phyloP scores from a whole-genome alignment of 345 rosid species.

The Pistacia vera region DNA sequence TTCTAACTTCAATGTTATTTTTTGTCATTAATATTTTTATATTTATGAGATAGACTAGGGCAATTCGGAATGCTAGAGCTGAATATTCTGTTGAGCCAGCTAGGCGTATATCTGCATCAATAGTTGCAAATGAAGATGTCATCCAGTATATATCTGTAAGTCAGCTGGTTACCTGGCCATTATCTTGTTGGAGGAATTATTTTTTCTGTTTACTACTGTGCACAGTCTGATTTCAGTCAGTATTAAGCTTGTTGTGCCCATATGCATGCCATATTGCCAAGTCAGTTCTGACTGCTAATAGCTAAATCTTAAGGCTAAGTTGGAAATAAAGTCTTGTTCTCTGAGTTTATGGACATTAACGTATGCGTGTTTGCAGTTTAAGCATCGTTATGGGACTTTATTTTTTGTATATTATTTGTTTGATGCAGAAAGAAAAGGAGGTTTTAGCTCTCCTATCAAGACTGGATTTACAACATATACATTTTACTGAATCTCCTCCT shows the following conservation, averaged over 20 bases:
- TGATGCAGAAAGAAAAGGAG: slow-evolving; percentile 83
- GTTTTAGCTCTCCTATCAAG: slow-evolving; percentile 83
- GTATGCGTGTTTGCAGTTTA: not conserved
- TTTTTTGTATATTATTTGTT: slow-evolving; percentile 8
- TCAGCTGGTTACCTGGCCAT: not conserved
- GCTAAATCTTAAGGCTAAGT: not conserved
- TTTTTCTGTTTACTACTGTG: not conserved
- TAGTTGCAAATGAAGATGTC: slow-evolving; percentile 85
- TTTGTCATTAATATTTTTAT: slow-evolving; percentile 11
- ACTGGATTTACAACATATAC: slow-evolving; percentile 68
- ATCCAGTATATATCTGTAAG: slow-evolving; percentile 84
- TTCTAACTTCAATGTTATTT: not conserved
- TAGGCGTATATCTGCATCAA: slow-evolving; percentile 88
- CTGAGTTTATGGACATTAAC: not conserved
- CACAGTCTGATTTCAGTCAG: not conserved
- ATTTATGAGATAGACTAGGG: slow-evolving; percentile 61
- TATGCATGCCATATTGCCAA: not conserved
- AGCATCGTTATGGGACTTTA: not conserved
- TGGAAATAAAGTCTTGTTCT: not conserved
- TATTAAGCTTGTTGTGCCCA: not conserved
- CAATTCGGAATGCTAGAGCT: slow-evolving; percentile 92
- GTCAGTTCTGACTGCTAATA: not conserved
- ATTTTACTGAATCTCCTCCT: slow-evolving; percentile 69
- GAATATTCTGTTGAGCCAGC: slow-evolving; percentile 98
- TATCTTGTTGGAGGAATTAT: not conserved